Percentiles rank a stretch among this genome's conserved stretches.
These are phyloP conservation scores for Lophiostoma macrostomum DNA, from an alignment of 495 filamentous ascomycete species.

Conservation along the genomic window DNA sequence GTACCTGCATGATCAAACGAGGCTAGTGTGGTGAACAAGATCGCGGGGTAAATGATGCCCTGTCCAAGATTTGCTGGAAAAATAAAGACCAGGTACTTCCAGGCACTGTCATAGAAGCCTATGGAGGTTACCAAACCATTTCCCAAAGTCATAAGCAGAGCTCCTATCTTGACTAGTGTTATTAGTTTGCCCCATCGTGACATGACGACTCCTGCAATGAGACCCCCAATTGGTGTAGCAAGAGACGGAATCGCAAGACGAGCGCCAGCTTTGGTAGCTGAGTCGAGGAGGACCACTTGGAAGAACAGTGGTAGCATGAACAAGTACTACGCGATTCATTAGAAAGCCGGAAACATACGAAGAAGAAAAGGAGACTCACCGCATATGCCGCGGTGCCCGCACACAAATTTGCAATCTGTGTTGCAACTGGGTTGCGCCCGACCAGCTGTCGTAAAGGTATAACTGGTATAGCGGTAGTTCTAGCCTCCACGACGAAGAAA, in stretches of 20 bases:
- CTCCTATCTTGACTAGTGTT: constrained; percentile 53
- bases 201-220: constrained; percentile 62
- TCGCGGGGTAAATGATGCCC: constrained; percentile 61
- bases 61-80: constrained; percentile 64
- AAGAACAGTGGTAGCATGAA: constrained; percentile 65
- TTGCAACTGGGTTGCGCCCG: constrained; percentile 52
- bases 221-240: constrained; percentile 58
- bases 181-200: constrained; percentile 60
- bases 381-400: constrained; percentile 62
- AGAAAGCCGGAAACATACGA: background rate
- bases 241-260: constrained; percentile 60
- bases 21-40: constrained; percentile 61
- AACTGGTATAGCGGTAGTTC: constrained; percentile 57
- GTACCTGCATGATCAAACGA: constrained; percentile 61
- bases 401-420: constrained; percentile 59
- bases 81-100: constrained; percentile 63
- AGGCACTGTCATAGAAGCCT: constrained; percentile 54
- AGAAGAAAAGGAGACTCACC: constrained; percentile 42
- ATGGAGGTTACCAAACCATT: constrained; percentile 56
- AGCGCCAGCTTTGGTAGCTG: constrained; percentile 57
- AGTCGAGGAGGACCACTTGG: constrained; percentile 60
- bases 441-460: constrained; percentile 58
- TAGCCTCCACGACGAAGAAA: constrained; percentile 56
- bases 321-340: constrained; percentile 50
- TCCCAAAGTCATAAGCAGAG: constrained; percentile 58